Base-by-base conservation (phyloP, 2,329 filamentous ascomycete genomes). In the Aspergillus sp. region DNA sequence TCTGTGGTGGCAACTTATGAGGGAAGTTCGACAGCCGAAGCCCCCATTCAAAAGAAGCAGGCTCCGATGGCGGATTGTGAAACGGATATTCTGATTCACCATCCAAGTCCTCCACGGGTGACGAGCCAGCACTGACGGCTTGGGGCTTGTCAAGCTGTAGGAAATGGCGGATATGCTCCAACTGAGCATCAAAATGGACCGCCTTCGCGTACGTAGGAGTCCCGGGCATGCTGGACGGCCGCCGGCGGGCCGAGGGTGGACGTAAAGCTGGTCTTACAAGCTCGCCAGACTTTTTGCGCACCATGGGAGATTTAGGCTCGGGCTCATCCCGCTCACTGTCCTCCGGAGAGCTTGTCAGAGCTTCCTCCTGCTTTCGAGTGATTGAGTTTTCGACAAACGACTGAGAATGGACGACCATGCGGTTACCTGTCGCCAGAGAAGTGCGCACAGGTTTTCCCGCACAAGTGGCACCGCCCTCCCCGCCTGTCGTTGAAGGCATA, bases 231-330 rank as follows among this genome's bases (percentile, higher is more conserved):
- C 93, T 98, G 3, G 91, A 96, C 1, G 93, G 93, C 57, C 95
- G 85, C 63, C 91, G 84, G 63, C 85, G 84, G n/a, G 78, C 73
- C 13, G 89, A 90, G 12, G 90, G 81, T 39, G 89, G 86, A 50
- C 95, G 87, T 51, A 99, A 83, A 18, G 95, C 95, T 12, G 95
- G 95, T 66, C 95, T 88, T 57, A 99, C 95, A 36, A 99, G 83
- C 77, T 99, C 95, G 34, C 95, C 95, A 39, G 95, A 98, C 82
- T 99, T 99, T 80, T 99, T 99, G 68, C 95, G 88, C 11, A 99
- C 87, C 86, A 98, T 96, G 53, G 87, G 87, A n/a, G 93, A 92
- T 77, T 95, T 96, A 66, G 78, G 81, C 58, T 85, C 81, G 64
- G 80, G 81, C 45, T 82, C 87, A 59, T 90, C 86, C 48, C 88